Evolutionary conservation across 2,329 filamentous ascomycete genomes (phyloP).

Genomic region (Pseudocercospora pini-densiflorae): DNA sequence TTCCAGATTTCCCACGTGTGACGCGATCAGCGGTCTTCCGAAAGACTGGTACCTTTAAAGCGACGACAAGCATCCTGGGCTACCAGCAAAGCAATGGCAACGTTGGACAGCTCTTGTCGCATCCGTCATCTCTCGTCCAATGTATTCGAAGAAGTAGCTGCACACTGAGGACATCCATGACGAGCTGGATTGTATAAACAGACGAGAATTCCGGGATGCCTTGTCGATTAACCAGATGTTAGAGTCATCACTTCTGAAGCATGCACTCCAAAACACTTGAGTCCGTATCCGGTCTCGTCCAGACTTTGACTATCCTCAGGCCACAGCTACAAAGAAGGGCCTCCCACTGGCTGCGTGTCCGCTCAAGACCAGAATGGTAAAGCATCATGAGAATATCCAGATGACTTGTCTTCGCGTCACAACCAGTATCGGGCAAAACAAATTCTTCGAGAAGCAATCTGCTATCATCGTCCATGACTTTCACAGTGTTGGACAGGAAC

Average conservation of each 20-base stretch:
- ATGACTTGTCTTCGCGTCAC: slow-evolving; percentile 16
- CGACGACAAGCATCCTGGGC: no score
- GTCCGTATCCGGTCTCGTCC: slow-evolving; percentile 16
- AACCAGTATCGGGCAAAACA: slow-evolving; percentile 26
- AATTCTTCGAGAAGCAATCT: slow-evolving; percentile 34
- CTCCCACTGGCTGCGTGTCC: slow-evolving; percentile 17
- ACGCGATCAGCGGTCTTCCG: no score
- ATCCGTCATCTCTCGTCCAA: no score
- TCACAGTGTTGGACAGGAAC: slow-evolving; percentile 28
- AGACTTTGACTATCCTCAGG: slow-evolving; percentile 17
- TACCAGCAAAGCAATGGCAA: no score
- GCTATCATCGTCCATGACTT: slow-evolving; percentile 27
- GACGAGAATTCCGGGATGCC: no score
- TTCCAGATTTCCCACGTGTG: no score
- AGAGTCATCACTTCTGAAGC: slow-evolving; percentile 1
- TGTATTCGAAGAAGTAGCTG: no score
- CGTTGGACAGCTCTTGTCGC: no score
- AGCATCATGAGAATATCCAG: slow-evolving; percentile 24
- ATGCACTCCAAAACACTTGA: slow-evolving; percentile 17
- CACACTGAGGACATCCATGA: no score
- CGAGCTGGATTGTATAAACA: no score
- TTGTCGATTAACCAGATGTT: neutral
- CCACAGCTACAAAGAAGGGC: slow-evolving; percentile 10
- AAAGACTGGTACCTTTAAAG: no score
- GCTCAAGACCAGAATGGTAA: slow-evolving; percentile 18